Percentiles rank a stretch among this genome's conserved stretches.
Evolutionary conservation across 2,329 filamentous ascomycete genomes (phyloP).

Genomic region (Colletotrichum lupini): DNA sequence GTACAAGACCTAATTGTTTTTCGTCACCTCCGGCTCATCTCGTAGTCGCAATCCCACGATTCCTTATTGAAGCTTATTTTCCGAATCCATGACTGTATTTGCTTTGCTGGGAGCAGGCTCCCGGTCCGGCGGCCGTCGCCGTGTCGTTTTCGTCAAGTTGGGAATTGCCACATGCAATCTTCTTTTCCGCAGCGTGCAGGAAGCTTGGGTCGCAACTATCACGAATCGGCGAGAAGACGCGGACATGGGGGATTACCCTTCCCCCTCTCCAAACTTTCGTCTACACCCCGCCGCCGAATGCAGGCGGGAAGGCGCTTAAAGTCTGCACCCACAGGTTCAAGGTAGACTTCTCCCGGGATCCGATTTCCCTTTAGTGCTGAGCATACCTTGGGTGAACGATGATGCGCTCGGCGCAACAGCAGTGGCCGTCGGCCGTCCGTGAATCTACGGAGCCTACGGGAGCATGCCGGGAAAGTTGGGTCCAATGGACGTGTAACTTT

Average conservation of each 20-base stretch:
- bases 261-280: neutral
- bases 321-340: neutral
- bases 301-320: neutral
- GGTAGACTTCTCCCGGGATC: neutral
- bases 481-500: neutral
- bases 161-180: neutral
- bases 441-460: neutral
- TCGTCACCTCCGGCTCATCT: neutral
- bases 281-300: neutral
- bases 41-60: neutral
- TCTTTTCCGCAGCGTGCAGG: too few species aligned
- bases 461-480: conserved; percentile 18
- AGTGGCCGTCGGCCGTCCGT: neutral
- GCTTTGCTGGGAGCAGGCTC: neutral
- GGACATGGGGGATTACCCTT: neutral
- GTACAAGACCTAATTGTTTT: neutral
- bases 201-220: neutral
- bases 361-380: neutral
- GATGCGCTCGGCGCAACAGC: neutral
- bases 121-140: neutral
- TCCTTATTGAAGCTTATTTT: neutral
- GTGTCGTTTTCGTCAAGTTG: neutral
- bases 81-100: neutral
- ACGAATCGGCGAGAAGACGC: neutral
- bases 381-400: neutral